Evolutionary conservation across 2,329 filamentous ascomycete species (phyloP).

Genomic region (Colletotrichum limetticola): DNA sequence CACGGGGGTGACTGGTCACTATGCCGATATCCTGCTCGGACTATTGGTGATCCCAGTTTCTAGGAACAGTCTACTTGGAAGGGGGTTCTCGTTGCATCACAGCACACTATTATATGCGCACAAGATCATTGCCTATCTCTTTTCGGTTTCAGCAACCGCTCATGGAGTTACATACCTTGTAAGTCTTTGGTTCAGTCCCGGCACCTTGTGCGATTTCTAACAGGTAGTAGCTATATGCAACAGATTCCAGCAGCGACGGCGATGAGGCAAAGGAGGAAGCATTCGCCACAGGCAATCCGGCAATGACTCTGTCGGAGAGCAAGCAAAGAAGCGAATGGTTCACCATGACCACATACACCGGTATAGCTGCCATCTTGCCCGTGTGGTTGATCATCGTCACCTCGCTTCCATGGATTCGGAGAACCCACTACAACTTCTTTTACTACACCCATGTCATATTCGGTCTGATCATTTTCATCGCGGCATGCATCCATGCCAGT

Average conservation of each 20-base stretch:
- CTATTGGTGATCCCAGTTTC: conserved; percentile 33
- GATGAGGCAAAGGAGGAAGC: conserved; percentile 13
- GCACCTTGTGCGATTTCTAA: neutral
- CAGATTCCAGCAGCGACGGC: conserved; percentile 7
- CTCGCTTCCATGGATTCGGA: conserved; percentile 27
- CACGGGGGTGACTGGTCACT: conserved; percentile 33
- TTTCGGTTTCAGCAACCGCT: conserved; percentile 1
- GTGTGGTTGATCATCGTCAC: conserved; percentile 28
- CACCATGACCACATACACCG: conserved; percentile 23
- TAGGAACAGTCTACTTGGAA: conserved; percentile 31
- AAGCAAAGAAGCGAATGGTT: conserved; percentile 10
- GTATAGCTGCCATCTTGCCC: conserved; percentile 10
- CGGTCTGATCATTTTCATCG: conserved; percentile 20
- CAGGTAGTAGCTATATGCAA: neutral
- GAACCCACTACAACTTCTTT: conserved; percentile 33
- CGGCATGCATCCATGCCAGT: conserved; percentile 31
- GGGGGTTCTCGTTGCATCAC: conserved; percentile 30
- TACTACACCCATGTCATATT: conserved; percentile 32
- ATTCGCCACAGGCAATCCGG: conserved; percentile 32
- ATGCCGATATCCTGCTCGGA: conserved; percentile 33
- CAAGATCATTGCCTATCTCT: conserved; percentile 21
- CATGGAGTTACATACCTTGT: conserved; percentile 33
- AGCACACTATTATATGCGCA: conserved; percentile 34
- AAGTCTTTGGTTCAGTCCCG: neutral
- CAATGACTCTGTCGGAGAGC: conserved; percentile 27